Percentiles rank a stretch among this genome's conserved stretches.
Evolutionary conservation across 352 stramenopile genomes (phyloP).

Genomic region (Phytophthora litchii): DNA sequence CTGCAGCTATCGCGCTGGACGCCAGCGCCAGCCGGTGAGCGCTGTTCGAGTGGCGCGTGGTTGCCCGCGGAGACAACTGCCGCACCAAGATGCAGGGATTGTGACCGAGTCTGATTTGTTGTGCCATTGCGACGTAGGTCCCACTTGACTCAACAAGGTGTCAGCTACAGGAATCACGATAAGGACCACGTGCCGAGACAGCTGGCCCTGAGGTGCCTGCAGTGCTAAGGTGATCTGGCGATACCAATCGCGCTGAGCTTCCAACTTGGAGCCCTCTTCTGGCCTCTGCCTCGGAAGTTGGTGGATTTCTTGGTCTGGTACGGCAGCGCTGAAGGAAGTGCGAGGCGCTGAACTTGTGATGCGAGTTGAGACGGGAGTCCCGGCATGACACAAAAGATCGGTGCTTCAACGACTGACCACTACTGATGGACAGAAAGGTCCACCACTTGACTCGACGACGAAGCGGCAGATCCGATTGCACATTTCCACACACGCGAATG

Average conservation of each 20-base stretch:
- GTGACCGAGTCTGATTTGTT: conserved; percentile 33
- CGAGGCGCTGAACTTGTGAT: neutral
- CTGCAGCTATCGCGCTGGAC: conserved; percentile 28
- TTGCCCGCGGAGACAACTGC: neutral
- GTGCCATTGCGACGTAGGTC: conserved; percentile 19
- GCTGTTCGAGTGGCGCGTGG: conserved; percentile 11
- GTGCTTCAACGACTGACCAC: conserved; percentile 19
- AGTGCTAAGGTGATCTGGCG: conserved; percentile 15
- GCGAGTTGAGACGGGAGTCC: conserved; percentile 15
- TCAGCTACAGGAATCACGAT: conserved; percentile 7
- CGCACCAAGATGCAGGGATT: conserved; percentile 18
- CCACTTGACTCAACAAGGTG: conserved; percentile 27
- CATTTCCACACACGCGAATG: conserved; percentile 17
- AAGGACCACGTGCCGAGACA: conserved; percentile 14
- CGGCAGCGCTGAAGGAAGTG: neutral
- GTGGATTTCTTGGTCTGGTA: neutral
- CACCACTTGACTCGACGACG: conserved; percentile 23
- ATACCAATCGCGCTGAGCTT: conserved; percentile 9
- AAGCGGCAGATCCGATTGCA: conserved; percentile 18
- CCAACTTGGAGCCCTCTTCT: neutral
- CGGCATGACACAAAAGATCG: conserved; percentile 5
- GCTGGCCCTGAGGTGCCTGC: conserved; percentile 30
- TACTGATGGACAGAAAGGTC: conserved; percentile 5
- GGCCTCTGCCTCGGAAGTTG: conserved; percentile 9
- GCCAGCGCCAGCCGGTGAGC: conserved; percentile 10